Percentiles rank a stretch among this genome's conserved stretches.
phyloP scores from a whole-genome alignment of 2,329 filamentous ascomycete species.

The Leptographium procerum region DNA sequence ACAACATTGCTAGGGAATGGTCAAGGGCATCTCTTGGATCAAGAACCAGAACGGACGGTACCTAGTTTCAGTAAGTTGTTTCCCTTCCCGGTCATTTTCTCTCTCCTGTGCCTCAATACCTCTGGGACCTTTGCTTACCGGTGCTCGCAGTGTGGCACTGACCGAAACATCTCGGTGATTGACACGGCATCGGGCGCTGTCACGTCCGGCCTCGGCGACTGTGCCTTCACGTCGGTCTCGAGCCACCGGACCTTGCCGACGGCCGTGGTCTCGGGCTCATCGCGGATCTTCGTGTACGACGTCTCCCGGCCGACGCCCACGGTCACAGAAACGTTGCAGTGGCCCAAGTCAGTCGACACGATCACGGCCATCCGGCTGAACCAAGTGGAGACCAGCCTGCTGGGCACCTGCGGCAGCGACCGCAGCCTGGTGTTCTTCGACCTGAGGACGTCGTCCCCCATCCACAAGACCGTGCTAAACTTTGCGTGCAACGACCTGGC shows the following conservation, averaged over 20 bases:
- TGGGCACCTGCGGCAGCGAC: conserved; percentile 78
- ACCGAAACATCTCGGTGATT: conserved; percentile 81
- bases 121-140: background rate
- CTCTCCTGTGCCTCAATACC: background rate
- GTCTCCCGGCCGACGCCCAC: conserved; percentile 8
- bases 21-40: conserved; percentile 87
- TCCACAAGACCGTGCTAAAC: conserved; percentile 69
- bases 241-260: conserved; percentile 11
- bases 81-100: conserved; percentile 31
- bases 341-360: conserved; percentile 55
- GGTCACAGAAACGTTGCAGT: conserved; percentile 11
- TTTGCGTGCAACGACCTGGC: conserved; percentile 74
- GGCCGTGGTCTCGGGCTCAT: conserved; percentile 12
- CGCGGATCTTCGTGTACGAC: conserved; percentile 13
- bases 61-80: conserved; percentile 41
- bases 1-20: conserved; percentile 48
- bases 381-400: conserved; percentile 81
- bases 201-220: conserved; percentile 73
- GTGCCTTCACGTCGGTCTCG: conserved; percentile 56
- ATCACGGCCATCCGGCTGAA: conserved; percentile 86
- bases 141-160: conserved; percentile 52
- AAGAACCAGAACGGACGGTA: conserved; percentile 42
- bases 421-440: conserved; percentile 86
- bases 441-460: conserved; percentile 70
- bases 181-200: conserved; percentile 78